A percentile compares a stretch with the other conserved stretches of the same genome.
Evolutionary conservation across 305 asterid genomes (phyloP).

Genomic region (Lippia alba): DNA sequence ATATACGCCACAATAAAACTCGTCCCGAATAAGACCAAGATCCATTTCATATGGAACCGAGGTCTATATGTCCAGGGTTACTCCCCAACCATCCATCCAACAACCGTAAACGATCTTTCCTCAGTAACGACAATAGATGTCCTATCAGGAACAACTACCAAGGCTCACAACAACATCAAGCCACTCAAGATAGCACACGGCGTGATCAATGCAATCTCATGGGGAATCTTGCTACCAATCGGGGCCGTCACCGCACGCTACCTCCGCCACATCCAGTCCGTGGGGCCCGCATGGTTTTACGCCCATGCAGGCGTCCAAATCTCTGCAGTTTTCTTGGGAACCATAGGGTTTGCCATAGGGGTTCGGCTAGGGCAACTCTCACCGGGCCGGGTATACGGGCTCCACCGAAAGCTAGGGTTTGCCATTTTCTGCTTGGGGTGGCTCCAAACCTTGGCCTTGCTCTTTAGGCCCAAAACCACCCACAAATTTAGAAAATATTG

Average conservation of each 20-base stretch:
- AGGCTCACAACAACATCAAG: constrained; percentile 36
- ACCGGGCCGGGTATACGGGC: constrained; percentile 66
- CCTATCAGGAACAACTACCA: constrained; percentile 59
- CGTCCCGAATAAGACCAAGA: constrained; percentile 61
- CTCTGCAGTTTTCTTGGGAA: constrained; percentile 63
- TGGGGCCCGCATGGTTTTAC: constrained; percentile 82
- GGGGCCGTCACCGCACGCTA: constrained; percentile 80
- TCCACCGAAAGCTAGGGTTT: constrained; percentile 79
- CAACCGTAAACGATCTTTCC: constrained; percentile 63
- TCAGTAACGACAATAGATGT: constrained; percentile 71
- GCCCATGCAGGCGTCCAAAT: constrained; percentile 81
- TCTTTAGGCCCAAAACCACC: constrained; percentile 85
- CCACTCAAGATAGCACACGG: constrained; percentile 69
- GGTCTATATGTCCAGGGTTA: constrained; percentile 92
- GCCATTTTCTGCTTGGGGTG: constrained; percentile 76
- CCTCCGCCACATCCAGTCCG: constrained; percentile 62
- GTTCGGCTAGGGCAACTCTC: constrained; percentile 74
- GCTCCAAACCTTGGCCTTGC: constrained; percentile 80
- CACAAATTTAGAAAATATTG: constrained; percentile 78
- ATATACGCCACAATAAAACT: constrained; percentile 70
- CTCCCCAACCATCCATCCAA: constrained; percentile 88
- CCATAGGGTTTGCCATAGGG: constrained; percentile 78
- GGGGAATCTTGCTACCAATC: constrained; percentile 81
- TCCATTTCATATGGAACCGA: constrained; percentile 81
- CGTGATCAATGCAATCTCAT: constrained; percentile 61